Evolutionary conservation across 208 protist species (phyloP), one percentile per base, ranked within the genome.

Genomic region (Herpetomonas samuelpessoai): DNA sequence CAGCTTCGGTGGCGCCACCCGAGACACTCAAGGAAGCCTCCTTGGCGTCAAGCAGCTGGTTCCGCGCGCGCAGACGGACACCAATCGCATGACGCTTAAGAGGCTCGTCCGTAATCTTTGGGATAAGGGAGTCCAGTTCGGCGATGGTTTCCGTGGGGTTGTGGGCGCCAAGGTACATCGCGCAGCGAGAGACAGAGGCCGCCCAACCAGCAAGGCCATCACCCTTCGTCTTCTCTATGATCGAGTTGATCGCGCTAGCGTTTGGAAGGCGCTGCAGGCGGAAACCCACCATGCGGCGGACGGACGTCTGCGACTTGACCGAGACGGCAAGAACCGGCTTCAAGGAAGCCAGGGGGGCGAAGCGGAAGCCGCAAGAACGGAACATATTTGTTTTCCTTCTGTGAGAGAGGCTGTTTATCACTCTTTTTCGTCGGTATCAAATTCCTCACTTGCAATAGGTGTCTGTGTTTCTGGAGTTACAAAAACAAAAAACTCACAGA

Each of bases 221-320:
- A 19, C 85, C 85, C 19, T 88, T 88, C 27, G 81, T 79, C 68
- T 92, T 95, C 48, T 86, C 79, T 24, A 78, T 62, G 29, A 88
- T 57, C 38, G 74, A 81, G 72, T 92, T 77, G 28, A 92, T 74
- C 6, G 71, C 77, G 55, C 48, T 79, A 51, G 77, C 60, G 57
- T 95, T 86, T 0, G 55, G 29, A 19, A 49, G 30, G 31, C 65
- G 82, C 14, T 54, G 66, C 0, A 69, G 54, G 44, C 51, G 44
- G 30, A 80, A 31, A 38, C 88, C 88, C 39, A 91, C 64, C 55
- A 92, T 69, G 49, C 84, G 88, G 25, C 70, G 79, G 28, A 87
- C 74, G 46, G 53, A 39, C 25, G 68, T 75, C 39, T 89, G 65
- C 18, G 71, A 68, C 9, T 71, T 64, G 51, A 95, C 61, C 19